Base-by-base conservation (phyloP, 2,329 filamentous ascomycete genomes). In the Aspergillus persii region DNA sequence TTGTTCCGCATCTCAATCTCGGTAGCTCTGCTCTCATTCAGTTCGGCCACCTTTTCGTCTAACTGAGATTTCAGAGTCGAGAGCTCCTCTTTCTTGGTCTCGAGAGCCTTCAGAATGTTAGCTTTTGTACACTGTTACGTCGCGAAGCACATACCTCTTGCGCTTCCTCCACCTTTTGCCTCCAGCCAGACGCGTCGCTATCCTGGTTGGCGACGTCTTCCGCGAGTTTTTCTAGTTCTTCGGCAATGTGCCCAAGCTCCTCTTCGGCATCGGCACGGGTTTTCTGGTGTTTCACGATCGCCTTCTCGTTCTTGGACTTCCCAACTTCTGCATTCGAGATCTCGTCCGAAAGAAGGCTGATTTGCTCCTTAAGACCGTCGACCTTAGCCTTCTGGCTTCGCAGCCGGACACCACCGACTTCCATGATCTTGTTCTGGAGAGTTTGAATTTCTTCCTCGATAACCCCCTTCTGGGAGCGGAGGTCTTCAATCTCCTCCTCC, bases 1-100 rank as follows among this genome's bases (percentile, higher is more conserved):
- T 96, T 96, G 77, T 98, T 98, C 63, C 91, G 90, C 92, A 98
- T 97, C 76, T 99, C 95, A 61, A 99, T 97, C 75, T 99, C 95
- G 3, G 89, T 81, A 0, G 92, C 93, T 8, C 94, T 86, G 0
- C 90, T 96, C 70, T 92, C 89, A 71, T 98, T 97, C 58, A 98
- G 83, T 72, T 96, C 92, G 0, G 88, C 80, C 1, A 86, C 89
- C 81, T 93, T 96, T 68, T 90, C 88, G 65, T 99, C 94, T 9
- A 98, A 83, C 68, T 96, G 91, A 3, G 85, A 80, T 78, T 98
- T 99, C 57, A 98, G 76, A 8, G 85, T 81, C 50, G 87, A 84
- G 3, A 99, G 84, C 72, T 95, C 90, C 66, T 89, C 85, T 76
- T 92, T 96, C 79, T 91, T 96, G 33, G 84, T 81, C 27, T 87